Conservation (phyloP, 331 rosid genomes). For the Cydonia oblonga region DNA sequence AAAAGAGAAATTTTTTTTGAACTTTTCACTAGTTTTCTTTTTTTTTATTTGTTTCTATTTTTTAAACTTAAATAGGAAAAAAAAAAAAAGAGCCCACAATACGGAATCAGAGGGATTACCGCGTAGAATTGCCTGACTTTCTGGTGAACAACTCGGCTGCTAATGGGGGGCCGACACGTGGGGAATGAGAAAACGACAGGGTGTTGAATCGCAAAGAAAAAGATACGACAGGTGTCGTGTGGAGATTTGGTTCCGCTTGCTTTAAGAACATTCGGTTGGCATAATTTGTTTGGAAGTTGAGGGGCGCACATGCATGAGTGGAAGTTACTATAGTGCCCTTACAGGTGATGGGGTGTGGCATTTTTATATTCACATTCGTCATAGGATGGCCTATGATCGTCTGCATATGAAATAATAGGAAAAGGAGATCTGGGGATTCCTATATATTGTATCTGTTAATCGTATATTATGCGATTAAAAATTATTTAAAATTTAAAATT, state of each 20-base stretch:
- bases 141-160: background rate
- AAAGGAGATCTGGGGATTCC: too few species aligned
- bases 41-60: too few species aligned
- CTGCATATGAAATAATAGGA: background rate
- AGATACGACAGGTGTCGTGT: slow-evolving; percentile 13
- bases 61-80: too few species aligned
- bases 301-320: background rate
- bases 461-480: too few species aligned
- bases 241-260: background rate
- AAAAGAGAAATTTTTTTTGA: too few species aligned
- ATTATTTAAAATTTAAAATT: too few species aligned
- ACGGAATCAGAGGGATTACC: background rate
- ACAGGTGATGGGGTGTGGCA: background rate
- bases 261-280: slow-evolving; percentile 18
- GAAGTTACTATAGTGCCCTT: background rate
- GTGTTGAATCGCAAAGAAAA: background rate
- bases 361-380: background rate
- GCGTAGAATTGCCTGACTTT: background rate
- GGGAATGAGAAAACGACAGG: background rate
- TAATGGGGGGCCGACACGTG: background rate
- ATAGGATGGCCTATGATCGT: background rate
- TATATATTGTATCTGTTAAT: too few species aligned
- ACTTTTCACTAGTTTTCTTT: too few species aligned
- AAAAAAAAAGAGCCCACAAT: background rate
- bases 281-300: background rate